Percentiles rank a stretch among this genome's conserved stretches.
Conservation (phyloP, 345 rosid species). For the Alliaria petiolata region DNA sequence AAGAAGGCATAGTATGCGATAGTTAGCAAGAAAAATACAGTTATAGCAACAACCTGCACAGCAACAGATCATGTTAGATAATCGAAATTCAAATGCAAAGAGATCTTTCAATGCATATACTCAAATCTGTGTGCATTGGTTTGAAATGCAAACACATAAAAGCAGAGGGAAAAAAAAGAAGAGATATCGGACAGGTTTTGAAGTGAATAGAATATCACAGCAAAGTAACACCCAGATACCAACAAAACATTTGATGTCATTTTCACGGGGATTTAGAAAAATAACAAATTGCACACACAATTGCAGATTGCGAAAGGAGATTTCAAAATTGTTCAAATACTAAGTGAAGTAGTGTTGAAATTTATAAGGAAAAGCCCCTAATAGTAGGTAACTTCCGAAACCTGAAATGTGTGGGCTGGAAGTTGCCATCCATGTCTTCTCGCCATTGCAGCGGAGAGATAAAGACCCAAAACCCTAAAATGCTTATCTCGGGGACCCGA, state of each 20-base stretch:
- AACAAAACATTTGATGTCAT: constrained; percentile 5
- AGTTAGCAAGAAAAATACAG: constrained; percentile 70
- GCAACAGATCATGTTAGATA: background rate
- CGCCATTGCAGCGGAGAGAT: constrained; percentile 42
- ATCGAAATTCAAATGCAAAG: background rate
- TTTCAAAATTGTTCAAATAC: constrained; percentile 1
- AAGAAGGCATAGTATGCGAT: constrained; percentile 87
- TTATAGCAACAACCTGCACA: constrained; percentile 76
- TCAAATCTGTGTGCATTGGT: background rate
- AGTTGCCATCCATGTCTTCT: constrained; percentile 99
- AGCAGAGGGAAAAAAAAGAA: too few species aligned
- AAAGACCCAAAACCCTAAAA: background rate
- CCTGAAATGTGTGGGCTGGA: constrained; percentile 91
- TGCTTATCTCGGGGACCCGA: background rate
- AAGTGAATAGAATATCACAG: too few species aligned
- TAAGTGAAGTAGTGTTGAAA: background rate
- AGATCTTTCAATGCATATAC: background rate
- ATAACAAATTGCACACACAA: constrained; percentile 11
- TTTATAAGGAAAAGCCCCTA: background rate
- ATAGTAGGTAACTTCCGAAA: constrained; percentile 5
- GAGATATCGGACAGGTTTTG: too few species aligned
- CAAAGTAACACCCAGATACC: too few species aligned
- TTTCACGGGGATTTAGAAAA: background rate
- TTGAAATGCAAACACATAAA: too few species aligned
- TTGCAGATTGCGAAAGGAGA: background rate